phyloP scores from a whole-genome alignment of 495 filamentous ascomycete genomes.

The Penicillium manginii region DNA sequence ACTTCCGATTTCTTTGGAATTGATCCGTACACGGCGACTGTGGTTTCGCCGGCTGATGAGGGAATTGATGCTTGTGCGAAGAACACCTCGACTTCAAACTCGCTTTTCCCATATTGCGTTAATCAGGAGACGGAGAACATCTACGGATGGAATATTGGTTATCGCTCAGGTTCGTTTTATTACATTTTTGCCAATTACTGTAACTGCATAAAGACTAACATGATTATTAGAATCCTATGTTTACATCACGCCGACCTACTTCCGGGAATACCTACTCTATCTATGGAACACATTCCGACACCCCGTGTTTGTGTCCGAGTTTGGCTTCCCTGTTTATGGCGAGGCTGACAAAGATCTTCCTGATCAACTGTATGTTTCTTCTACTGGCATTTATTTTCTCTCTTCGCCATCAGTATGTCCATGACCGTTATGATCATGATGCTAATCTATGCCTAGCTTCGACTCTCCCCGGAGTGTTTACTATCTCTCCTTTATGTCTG shows the following conservation, averaged over 20 bases:
- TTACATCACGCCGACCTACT: slow-evolving; percentile 45
- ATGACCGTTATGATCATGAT: too few species aligned
- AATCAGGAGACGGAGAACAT: slow-evolving; percentile 37
- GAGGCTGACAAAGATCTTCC: slow-evolving; percentile 34
- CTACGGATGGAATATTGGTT: slow-evolving; percentile 48
- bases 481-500: slow-evolving; percentile 46
- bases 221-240: slow-evolving; percentile 33
- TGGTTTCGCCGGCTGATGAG: slow-evolving; percentile 39
- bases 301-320: slow-evolving; percentile 43
- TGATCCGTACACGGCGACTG: slow-evolving; percentile 51
- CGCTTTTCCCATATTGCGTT: slow-evolving; percentile 45
- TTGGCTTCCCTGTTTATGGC: slow-evolving; percentile 41
- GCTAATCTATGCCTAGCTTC: slow-evolving; percentile 10
- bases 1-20: slow-evolving; percentile 51
- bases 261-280: slow-evolving; percentile 46
- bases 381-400: too few species aligned
- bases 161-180: slow-evolving; percentile 27
- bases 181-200: not conserved
- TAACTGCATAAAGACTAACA: not conserved
- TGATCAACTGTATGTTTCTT: slow-evolving; percentile 31
- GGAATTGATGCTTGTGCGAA: slow-evolving; percentile 40
- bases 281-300: slow-evolving; percentile 48
- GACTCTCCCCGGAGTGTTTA: slow-evolving; percentile 45
- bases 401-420: too few species aligned
- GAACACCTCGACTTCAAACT: slow-evolving; percentile 29